Base-by-base conservation (phyloP, 257 asterid species). In the Jasminum sambac region DNA sequence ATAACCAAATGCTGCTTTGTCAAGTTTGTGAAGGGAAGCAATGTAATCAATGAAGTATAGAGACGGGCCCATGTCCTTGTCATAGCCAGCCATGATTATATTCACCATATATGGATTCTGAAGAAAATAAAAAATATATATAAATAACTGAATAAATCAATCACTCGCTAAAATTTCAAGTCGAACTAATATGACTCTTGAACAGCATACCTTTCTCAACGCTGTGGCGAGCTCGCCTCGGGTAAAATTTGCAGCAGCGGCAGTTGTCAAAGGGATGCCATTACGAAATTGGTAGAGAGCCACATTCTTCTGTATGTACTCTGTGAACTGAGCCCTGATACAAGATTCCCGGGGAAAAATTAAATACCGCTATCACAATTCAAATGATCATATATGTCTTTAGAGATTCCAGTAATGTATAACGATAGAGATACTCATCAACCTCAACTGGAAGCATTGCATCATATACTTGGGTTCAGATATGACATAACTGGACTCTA, bases 201-300 rank as follows among this genome's bases (percentile, higher is more conserved):
- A 58, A 21, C 30, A 76, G 74, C 6, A 19, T 80, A 94, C 98
- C 96, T 95, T 95, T 16, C 98, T 81, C 83, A 95, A 83, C 64
- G 99, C 99, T 0, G 97, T 95, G 70, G 99, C 99, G 12, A 95
- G 99, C 82, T 95, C 99, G 68, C 96, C 96, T 70, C 99, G 73
- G n/a, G 97, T 95, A 82, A 86, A 91, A 76, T 89, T 95, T 4
- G 99, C 99, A 11, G 99, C 74, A 50, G 99, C 99, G 17, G 91
- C 82, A 11, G 97, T 95, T 1, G 99, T 91, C 86, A 95, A 80
- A 64, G 98, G 96, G 78, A 95, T 95, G 70, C 99, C 99, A 71
- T 95, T 95, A 4, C 98, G 93, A 63, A 91, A 95, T 74, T 95
- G 99, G 76, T 95, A 95, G 73, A 95, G 60, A 0, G 99, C 82